A percentile compares a stretch with the other conserved stretches of the same genome.
Evolutionary conservation across 202 grass and related monocot species (phyloP).

Genomic region (Carex arenaria): DNA sequence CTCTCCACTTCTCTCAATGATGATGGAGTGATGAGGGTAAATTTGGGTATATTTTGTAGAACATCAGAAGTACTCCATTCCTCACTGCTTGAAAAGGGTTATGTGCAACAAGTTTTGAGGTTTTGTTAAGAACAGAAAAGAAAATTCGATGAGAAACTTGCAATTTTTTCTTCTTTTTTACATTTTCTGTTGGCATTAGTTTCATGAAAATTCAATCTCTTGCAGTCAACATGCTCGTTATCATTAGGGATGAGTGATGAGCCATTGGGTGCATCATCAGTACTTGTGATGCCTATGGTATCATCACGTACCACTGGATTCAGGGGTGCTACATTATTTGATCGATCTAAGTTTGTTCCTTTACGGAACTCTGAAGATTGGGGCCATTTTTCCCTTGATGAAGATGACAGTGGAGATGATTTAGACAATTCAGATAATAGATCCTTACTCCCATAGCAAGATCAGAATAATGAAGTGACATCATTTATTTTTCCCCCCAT

Average conservation of each 20-base stretch:
- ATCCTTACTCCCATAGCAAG: slow-evolving; percentile 41
- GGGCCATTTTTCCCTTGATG: slow-evolving; percentile 45
- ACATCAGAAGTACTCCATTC: not conserved
- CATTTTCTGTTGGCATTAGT: not conserved
- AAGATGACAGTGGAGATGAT: slow-evolving; percentile 29
- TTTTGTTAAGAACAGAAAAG: not conserved
- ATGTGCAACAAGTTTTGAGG: not conserved
- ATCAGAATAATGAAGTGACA: not conserved
- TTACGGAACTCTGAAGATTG: slow-evolving; percentile 44
- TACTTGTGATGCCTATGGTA: slow-evolving; percentile 85
- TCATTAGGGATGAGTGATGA: slow-evolving; percentile 66
- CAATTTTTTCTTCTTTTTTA: not conserved
- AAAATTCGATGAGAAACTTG: not conserved
- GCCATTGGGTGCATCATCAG: slow-evolving; percentile 69
- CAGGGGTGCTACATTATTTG: slow-evolving; percentile 42
- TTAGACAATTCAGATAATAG: slow-evolving; percentile 37
- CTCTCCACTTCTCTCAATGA: not conserved
- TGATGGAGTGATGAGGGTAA: not conserved
- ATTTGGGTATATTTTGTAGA: not conserved
- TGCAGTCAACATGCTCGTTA: slow-evolving; percentile 73
- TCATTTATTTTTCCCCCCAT: not conserved
- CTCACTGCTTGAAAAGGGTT: not conserved
- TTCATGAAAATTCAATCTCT: slow-evolving; percentile 27
- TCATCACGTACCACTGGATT: slow-evolving; percentile 85
- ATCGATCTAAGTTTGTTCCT: slow-evolving; percentile 59